These are phyloP conservation scores for Flaveria floridana DNA, from an alignment of 140 eudicot species.

Conservation along the genomic window DNA sequence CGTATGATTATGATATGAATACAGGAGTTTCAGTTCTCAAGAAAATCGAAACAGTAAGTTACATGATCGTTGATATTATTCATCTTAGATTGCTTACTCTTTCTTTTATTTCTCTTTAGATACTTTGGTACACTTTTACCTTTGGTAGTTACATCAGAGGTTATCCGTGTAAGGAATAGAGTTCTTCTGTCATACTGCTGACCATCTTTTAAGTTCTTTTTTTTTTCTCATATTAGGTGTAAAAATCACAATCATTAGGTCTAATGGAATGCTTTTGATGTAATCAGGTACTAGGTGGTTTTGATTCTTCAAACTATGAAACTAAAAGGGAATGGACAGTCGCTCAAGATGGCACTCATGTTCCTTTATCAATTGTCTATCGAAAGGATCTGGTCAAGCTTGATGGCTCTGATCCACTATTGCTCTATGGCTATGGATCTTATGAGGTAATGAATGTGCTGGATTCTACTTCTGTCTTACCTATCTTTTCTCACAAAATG, in stretches of 20 bases:
- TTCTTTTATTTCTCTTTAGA: not conserved
- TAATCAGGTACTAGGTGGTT: constrained; percentile 86
- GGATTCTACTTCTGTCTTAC: not conserved
- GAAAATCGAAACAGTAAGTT: constrained; percentile 79
- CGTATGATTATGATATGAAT: constrained; percentile 89
- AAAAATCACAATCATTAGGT: constrained; percentile 16
- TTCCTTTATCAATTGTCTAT: constrained; percentile 78
- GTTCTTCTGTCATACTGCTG: constrained; percentile 2
- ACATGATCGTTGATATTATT: constrained; percentile 11
- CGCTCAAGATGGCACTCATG: constrained; percentile 83
- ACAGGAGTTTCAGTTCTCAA: constrained; percentile 79
- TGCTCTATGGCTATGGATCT: constrained; percentile 94
- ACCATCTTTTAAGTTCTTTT: constrained; percentile 6
- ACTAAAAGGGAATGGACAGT: constrained; percentile 90
- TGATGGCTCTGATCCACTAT: constrained; percentile 86
- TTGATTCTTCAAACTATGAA: constrained; percentile 74
- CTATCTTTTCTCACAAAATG: not conserved
- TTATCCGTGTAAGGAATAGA: not conserved
- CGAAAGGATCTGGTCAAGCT: constrained; percentile 77
- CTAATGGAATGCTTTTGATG: constrained; percentile 20
- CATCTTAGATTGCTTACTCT: not conserved
- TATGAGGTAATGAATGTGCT: constrained; percentile 64
- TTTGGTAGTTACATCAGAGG: not conserved
- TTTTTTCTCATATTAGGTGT: not conserved
- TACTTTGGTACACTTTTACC: not conserved